Conservation (phyloP, 257 asterid genomes). For the Cinchona pubescens region DNA sequence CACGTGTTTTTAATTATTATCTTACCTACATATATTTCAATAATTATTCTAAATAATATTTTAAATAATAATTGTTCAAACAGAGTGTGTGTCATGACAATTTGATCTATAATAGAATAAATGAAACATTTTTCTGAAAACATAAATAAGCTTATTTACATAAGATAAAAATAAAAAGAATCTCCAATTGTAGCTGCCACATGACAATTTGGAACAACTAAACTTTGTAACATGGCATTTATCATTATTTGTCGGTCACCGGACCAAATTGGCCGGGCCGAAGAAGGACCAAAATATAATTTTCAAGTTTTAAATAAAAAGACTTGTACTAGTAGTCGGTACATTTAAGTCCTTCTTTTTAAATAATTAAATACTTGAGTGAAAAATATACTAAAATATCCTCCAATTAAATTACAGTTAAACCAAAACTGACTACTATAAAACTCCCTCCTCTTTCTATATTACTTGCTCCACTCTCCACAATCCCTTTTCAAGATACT, state of each 20-base stretch:
- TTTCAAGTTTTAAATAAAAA: not conserved
- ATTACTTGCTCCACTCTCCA: conserved; percentile 47
- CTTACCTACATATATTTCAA: too few species aligned
- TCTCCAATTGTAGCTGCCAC: not conserved
- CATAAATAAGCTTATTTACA: too few species aligned
- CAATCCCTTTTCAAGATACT: too few species aligned
- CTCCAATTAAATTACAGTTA: conserved; percentile 9
- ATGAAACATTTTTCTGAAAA: not conserved
- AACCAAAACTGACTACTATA: conserved; percentile 51
- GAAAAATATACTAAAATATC: conserved; percentile 9
- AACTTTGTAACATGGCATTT: not conserved
- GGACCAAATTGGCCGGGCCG: not conserved
- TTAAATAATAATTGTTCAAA: too few species aligned
- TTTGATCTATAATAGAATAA: not conserved
- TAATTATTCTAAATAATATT: too few species aligned
- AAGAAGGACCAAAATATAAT: conserved; percentile 10
- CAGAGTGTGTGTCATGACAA: too few species aligned
- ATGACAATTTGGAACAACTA: conserved; percentile 6
- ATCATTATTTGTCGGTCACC: conserved; percentile 22
- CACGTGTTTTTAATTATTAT: too few species aligned
- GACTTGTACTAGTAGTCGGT: conserved; percentile 16
- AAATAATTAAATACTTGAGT: not conserved
- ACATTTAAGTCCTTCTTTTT: conserved; percentile 10
- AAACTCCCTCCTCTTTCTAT: conserved; percentile 43
- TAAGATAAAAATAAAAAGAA: not conserved